Evolutionary conservation across 2,329 filamentous ascomycete species (phyloP).

Genomic region (Sporothrix schenckii): DNA sequence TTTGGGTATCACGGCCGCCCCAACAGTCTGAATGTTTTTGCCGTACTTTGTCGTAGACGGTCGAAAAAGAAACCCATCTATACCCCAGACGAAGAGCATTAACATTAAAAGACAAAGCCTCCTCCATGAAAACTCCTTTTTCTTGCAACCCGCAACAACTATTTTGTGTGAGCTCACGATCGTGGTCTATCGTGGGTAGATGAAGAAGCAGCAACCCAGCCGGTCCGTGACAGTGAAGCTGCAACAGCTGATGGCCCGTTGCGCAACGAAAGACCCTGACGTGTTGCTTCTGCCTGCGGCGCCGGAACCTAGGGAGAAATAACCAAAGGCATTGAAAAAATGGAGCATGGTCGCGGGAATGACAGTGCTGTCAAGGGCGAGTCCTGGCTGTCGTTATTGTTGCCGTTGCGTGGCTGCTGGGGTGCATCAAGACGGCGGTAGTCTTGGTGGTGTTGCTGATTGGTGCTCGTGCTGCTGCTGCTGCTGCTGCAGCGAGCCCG

Average conservation of each 20-base stretch:
- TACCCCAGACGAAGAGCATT: constrained; percentile 7
- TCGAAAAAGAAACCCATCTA: constrained; percentile 10
- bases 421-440: not conserved
- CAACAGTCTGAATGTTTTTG: not conserved
- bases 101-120: constrained; percentile 12
- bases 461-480: constrained; percentile 29
- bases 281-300: not conserved
- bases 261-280: not conserved
- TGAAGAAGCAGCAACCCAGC: not conserved
- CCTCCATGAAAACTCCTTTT: constrained; percentile 5
- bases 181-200: not conserved
- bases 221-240: constrained; percentile 26
- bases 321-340: not conserved
- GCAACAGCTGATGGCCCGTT: constrained; percentile 28
- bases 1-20: constrained; percentile 31
- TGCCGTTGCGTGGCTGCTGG: not conserved
- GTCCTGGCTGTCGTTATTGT: not conserved
- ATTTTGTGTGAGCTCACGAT: not conserved
- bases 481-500: constrained; percentile 23
- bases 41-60: constrained; percentile 11
- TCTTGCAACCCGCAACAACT: not conserved
- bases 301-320: not conserved
- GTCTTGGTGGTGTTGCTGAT: not conserved
- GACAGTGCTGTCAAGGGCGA: not conserved
- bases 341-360: not conserved